These are phyloP conservation scores for Paecilomyces formosus DNA, from an alignment of 2,329 filamentous ascomycete genomes.

Conservation along the genomic window DNA sequence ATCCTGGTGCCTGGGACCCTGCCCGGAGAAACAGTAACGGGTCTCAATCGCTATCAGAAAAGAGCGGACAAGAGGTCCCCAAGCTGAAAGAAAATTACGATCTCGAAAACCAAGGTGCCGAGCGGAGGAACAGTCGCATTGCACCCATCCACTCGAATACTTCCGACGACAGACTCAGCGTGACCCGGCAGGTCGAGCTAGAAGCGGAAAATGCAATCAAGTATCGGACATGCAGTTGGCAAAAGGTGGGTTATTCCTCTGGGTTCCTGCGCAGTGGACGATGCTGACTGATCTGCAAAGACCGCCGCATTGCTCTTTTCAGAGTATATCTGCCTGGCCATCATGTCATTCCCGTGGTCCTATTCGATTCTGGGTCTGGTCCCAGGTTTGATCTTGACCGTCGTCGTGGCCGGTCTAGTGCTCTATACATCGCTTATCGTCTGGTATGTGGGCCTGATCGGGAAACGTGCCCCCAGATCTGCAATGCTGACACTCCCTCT, in stretches of 20 bases:
- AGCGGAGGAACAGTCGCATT: conserved; percentile 9
- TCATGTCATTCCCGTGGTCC: conserved; percentile 94
- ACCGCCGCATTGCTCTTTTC: conserved; percentile 86
- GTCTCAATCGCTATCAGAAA: conserved; percentile 14
- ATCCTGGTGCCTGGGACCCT: conserved; percentile 13
- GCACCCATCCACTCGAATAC: conserved; percentile 21
- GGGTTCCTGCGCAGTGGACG: not conserved
- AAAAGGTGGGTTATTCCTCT: conserved; percentile 52
- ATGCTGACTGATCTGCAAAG: conserved; percentile 32
- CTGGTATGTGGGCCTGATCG: conserved; percentile 39
- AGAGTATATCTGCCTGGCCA: conserved; percentile 87
- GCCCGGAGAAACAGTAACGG: conserved; percentile 11
- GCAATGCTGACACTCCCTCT: conserved; percentile 19
- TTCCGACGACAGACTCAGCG: conserved; percentile 34
- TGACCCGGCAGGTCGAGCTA: conserved; percentile 64
- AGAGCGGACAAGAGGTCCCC: conserved; percentile 12
- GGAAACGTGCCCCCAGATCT: conserved; percentile 10
- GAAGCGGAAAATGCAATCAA: conserved; percentile 76
- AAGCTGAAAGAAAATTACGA: conserved; percentile 21
- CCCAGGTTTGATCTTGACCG: conserved; percentile 75
- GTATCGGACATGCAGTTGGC: conserved; percentile 90
- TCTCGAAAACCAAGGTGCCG: conserved; percentile 18
- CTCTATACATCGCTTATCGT: conserved; percentile 71
- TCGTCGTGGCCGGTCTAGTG: conserved; percentile 68
- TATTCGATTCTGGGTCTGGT: conserved; percentile 83